Evolutionary conservation across 345 rosid species (phyloP).

Genomic region (Aurinia saxatilis): DNA sequence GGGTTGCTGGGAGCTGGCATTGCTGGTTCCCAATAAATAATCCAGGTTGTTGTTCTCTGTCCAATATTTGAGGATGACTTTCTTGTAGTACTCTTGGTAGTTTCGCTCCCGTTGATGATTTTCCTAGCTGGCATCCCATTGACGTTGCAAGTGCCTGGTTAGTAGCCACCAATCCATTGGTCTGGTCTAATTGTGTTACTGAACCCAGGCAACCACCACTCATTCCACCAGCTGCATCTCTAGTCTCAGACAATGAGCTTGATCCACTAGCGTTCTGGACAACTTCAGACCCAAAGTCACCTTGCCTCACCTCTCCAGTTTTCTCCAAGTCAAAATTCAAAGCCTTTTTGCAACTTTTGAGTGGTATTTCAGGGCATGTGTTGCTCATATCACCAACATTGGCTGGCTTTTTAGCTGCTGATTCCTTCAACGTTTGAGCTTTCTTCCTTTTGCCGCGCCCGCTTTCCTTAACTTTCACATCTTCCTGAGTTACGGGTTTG

Average conservation of each 20-base stretch:
- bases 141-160: constrained; percentile 8
- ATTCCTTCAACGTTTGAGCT: constrained; percentile 36
- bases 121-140: not conserved
- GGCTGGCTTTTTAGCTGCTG: constrained; percentile 26
- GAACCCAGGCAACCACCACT: constrained; percentile 6
- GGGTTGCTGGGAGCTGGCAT: constrained; percentile 17
- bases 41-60: constrained; percentile 19
- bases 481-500: constrained; percentile 35
- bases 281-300: constrained; percentile 13
- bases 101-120: not conserved
- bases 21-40: constrained; percentile 15
- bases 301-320: constrained; percentile 17
- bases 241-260: constrained; percentile 20
- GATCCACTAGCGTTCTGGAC: constrained; percentile 15
- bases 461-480: constrained; percentile 24
- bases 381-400: constrained; percentile 18
- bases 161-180: constrained; percentile 12
- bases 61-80: not conserved
- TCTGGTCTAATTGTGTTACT: constrained; percentile 29
- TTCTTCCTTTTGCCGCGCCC: constrained; percentile 41
- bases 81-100: not conserved
- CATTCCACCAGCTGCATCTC: constrained; percentile 12
- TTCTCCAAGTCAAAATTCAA: constrained; percentile 54
- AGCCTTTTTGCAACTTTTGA: constrained; percentile 45
- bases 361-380: constrained; percentile 22